A percentile compares a stretch with the other conserved stretches of the same genome.
These are phyloP conservation scores for Stagonosporopsis tanaceti DNA, from an alignment of 2,329 filamentous ascomycete species.

Conservation along the genomic window DNA sequence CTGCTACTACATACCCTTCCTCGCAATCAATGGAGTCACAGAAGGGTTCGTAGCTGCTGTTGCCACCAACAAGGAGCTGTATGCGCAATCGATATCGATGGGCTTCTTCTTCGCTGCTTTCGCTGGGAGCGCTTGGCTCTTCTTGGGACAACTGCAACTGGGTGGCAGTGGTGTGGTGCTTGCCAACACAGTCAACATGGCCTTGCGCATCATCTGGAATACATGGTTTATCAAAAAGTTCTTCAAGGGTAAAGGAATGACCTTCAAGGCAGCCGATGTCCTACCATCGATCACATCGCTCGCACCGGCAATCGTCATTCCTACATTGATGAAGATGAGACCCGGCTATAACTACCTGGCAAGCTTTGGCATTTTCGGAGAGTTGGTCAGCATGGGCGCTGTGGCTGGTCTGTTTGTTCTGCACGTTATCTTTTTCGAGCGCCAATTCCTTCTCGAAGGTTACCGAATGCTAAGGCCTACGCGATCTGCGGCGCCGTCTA, in stretches of 20 bases:
- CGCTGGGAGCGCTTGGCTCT: constrained; percentile 75
- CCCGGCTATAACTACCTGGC: constrained; percentile 34
- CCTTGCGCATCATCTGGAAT: constrained; percentile 83
- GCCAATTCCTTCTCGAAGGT: constrained; percentile 43
- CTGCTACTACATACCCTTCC: constrained; percentile 90
- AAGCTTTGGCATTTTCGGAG: constrained; percentile 52
- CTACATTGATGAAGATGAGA: constrained; percentile 47
- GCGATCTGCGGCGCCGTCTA: neutral
- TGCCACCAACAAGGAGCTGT: constrained; percentile 76
- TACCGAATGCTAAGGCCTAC: constrained; percentile 44
- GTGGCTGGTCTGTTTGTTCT: constrained; percentile 48
- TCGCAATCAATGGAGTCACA: constrained; percentile 88
- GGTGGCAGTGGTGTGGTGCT: constrained; percentile 83
- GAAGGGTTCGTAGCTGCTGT: constrained; percentile 94
- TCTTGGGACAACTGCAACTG: constrained; percentile 71
- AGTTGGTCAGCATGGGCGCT: constrained; percentile 50
- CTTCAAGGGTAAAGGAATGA: constrained; percentile 32
- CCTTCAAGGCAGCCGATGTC: constrained; percentile 28
- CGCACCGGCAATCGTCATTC: constrained; percentile 49
- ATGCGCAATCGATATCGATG: constrained; percentile 85
- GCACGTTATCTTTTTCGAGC: constrained; percentile 46
- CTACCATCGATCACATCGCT: constrained; percentile 41
- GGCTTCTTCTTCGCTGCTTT: constrained; percentile 79
- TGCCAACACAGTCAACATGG: constrained; percentile 92
- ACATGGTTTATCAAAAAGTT: constrained; percentile 68